Base-by-base conservation (phyloP, 139 green algal species). In the Volvox reticuliferus region DNA sequence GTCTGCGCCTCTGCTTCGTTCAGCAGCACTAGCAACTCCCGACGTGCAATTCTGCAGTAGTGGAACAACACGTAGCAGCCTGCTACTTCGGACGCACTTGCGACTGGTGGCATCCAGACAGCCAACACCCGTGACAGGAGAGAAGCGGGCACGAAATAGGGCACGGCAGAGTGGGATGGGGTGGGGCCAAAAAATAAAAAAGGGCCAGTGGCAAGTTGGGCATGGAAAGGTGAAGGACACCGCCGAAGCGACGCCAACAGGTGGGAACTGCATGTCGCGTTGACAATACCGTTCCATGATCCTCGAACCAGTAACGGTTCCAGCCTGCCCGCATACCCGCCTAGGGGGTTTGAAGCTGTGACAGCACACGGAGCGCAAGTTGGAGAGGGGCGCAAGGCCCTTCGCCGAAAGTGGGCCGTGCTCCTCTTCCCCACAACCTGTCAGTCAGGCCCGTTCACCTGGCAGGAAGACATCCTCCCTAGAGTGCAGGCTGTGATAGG, bases 381-480 rank as follows among this genome's bases (percentile, higher is more conserved):
- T 9, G 44, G 44, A 55, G 44, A 55, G 44, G 44, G 5, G 5
- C 9, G 44, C 5, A 55, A 55, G 44, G 44, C 44, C 44, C 44
- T 55, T 9, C 44, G 44, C 44, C 44, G 9, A 5, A 55, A 55
- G 44, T 5, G 44, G 44, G 44, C 44, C 9, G 44, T 55, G 44
- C 9, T 55, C 9, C 44, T 9, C 44, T 55, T 9, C 44, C 44
- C 44, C 44, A 55, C 44, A 55, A 55, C 44, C 9, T 9, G 44
- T 55, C 44, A 55, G 5, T 9, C 24, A 3, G 65, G 13, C 22
- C 50, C 79, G 9, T 80, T 14, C 79, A 94, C 93, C 91, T 86
- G 93, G 93, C 36, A 95, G 78, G 91, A 82, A 95, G 0, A 95
- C 68, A 2, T 89, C 21, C 17, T 85, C 88, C 32, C 93, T 61